phyloP scores from a whole-genome alignment of 495 filamentous ascomycete species.

The Extremus antarcticus region DNA sequence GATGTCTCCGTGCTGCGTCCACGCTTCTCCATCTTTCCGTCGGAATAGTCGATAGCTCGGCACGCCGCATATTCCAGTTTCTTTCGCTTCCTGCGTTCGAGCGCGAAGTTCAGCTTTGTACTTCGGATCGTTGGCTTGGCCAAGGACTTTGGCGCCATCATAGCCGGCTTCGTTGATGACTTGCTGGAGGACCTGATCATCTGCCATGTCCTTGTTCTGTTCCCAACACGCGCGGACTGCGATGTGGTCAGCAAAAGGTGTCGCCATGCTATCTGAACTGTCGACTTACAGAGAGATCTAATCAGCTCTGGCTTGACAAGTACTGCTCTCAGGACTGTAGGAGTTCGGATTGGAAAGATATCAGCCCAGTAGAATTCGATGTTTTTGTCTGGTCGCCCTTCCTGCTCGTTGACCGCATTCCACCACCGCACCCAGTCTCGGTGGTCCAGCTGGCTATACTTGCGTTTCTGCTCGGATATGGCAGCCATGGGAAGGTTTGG shows the following conservation, averaged over 20 bases:
- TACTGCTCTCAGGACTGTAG: constrained; percentile 9
- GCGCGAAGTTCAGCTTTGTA: constrained; percentile 13
- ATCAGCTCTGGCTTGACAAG: constrained; percentile 8
- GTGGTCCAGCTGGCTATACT: constrained; percentile 14
- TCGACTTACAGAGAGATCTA: constrained; percentile 8
- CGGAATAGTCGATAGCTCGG: constrained; percentile 19
- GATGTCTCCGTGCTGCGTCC: constrained; percentile 1
- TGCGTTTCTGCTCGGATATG: constrained; percentile 7
- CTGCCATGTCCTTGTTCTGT: constrained; percentile 10
- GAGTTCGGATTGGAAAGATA: constrained; percentile 17
- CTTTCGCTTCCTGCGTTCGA: constrained; percentile 18
- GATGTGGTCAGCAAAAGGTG: background rate
- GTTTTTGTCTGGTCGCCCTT: constrained; percentile 12
- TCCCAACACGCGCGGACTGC: constrained; percentile 19
- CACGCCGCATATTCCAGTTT: constrained; percentile 15
- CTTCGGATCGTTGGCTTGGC: constrained; percentile 4
- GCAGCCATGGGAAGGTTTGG: constrained; percentile 16
- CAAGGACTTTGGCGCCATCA: constrained; percentile 7
- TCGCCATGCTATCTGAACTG: background rate
- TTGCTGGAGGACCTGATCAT: constrained; percentile 5
- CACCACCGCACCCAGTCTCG: constrained; percentile 15
- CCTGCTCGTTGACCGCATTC: constrained; percentile 17
- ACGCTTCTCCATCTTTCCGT: background rate
- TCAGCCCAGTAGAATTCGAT: constrained; percentile 21
- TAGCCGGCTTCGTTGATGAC: constrained; percentile 14